Percentiles rank a stretch among this genome's conserved stretches.
These are phyloP conservation scores for Aspergillus nidulans DNA, from an alignment of 495 filamentous ascomycete genomes.

Conservation along the genomic window DNA sequence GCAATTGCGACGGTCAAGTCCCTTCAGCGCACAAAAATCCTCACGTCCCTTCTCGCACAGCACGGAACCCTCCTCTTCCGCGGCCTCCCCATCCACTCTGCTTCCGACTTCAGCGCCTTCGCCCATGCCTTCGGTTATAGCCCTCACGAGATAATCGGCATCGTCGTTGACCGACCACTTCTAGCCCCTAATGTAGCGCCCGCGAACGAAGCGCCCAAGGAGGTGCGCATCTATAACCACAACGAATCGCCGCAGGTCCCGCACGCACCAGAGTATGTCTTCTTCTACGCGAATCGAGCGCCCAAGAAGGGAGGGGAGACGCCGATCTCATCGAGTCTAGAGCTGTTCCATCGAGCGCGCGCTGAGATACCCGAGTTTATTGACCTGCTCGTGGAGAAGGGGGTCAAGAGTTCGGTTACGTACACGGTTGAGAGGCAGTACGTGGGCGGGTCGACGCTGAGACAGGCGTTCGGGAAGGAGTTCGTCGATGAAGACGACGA, in stretches of 20 bases:
- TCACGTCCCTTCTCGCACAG: constrained; percentile 57
- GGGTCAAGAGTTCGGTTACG: constrained; percentile 38
- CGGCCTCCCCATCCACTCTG: constrained; percentile 28
- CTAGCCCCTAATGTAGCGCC: constrained; percentile 51
- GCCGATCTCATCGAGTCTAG: constrained; percentile 47
- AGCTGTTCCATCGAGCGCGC: constrained; percentile 45
- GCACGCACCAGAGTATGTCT: constrained; percentile 50
- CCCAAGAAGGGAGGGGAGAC: constrained; percentile 45
- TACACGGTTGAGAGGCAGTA: constrained; percentile 45
- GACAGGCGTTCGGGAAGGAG: constrained; percentile 49
- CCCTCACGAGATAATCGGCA: constrained; percentile 54
- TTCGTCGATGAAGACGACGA: constrained; percentile 43
- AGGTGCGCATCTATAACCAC: constrained; percentile 49
- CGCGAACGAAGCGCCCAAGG: constrained; percentile 50
- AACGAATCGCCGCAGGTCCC: constrained; percentile 52
- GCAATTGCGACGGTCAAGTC: constrained; percentile 27
- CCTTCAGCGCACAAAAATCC: constrained; percentile 48
- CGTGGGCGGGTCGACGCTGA: constrained; percentile 45
- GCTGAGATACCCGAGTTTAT: constrained; percentile 47
- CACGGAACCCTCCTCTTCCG: constrained; percentile 35
- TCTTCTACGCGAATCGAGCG: constrained; percentile 42
- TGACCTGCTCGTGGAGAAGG: constrained; percentile 40
- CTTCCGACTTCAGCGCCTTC: constrained; percentile 46
- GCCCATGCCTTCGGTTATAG: constrained; percentile 51
- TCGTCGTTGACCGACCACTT: constrained; percentile 45